A percentile compares a stretch with the other conserved stretches of the same genome.
These are phyloP conservation scores for Plasmodium coatneyi DNA, from an alignment of 169 alveolate genomes.

Conservation along the genomic window DNA sequence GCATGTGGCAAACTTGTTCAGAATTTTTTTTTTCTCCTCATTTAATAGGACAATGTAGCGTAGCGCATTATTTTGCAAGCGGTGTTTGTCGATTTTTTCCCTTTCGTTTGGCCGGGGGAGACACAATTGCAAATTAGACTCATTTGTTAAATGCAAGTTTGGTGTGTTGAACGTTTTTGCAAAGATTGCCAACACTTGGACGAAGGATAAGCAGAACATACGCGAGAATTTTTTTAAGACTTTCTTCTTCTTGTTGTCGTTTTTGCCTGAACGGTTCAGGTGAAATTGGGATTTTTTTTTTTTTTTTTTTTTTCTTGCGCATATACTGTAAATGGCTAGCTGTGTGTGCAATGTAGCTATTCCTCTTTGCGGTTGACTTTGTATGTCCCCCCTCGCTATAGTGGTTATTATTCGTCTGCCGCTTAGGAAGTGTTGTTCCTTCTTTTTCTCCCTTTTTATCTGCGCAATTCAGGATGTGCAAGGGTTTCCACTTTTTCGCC, in stretches of 20 bases:
- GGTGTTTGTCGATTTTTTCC: slow-evolving; percentile 23
- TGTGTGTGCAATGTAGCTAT: slow-evolving; percentile 4
- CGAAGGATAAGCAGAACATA: slow-evolving; percentile 39
- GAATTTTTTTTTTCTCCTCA: neutral
- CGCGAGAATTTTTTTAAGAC: slow-evolving; percentile 1
- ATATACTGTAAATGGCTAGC: neutral
- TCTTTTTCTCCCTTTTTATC: slow-evolving; percentile 21
- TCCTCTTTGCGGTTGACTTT: neutral
- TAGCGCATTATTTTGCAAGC: slow-evolving; percentile 6
- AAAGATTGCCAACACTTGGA: slow-evolving; percentile 52
- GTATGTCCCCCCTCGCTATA: neutral
- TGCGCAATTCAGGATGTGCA: slow-evolving; percentile 1
- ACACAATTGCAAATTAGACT: neutral
- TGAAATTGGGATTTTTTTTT: neutral
- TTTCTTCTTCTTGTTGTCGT: neutral
- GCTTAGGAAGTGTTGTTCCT: neutral
- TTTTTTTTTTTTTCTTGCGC: neutral
- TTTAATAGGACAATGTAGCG: slow-evolving; percentile 36
- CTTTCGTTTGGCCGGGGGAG: neutral
- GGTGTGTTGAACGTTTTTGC: slow-evolving; percentile 22
- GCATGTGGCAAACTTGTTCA: neutral
- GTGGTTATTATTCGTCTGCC: slow-evolving; percentile 3
- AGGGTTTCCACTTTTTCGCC: neutral
- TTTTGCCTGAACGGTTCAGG: slow-evolving; percentile 22
- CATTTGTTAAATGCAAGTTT: slow-evolving; percentile 48